Evolutionary conservation across 2,329 filamentous ascomycete species (phyloP).

Genomic region (Beauveria brongniartii): DNA sequence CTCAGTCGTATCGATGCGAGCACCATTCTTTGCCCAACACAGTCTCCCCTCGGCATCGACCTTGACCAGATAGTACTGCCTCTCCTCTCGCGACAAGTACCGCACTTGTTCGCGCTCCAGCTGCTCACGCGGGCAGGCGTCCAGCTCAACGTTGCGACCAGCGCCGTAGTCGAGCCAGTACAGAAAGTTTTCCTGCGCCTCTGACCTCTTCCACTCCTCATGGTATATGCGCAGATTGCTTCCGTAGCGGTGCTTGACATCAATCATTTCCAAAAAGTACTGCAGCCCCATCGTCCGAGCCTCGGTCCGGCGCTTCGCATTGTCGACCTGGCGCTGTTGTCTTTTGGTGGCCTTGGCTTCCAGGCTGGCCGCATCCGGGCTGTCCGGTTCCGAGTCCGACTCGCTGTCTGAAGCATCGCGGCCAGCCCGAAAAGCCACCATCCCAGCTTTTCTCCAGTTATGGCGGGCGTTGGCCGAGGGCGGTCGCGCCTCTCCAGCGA

Average conservation of each 20-base stretch:
- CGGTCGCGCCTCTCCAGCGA: neutral
- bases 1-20: slow-evolving; percentile 66
- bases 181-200: slow-evolving; percentile 83
- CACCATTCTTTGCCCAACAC: slow-evolving; percentile 80
- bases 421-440: slow-evolving; percentile 64
- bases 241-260: slow-evolving; percentile 80
- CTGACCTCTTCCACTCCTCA: slow-evolving; percentile 67
- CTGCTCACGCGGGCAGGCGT: slow-evolving; percentile 62
- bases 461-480: slow-evolving; percentile 34
- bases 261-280: slow-evolving; percentile 81
- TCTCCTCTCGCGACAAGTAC: slow-evolving; percentile 76
- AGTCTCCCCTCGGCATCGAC: slow-evolving; percentile 67
- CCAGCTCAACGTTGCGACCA: slow-evolving; percentile 61
- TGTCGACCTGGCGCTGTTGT: slow-evolving; percentile 38
- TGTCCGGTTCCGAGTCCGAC: slow-evolving; percentile 31
- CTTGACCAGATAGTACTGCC: slow-evolving; percentile 70
- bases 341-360: slow-evolving; percentile 31
- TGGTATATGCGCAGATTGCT: slow-evolving; percentile 77
- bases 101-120: slow-evolving; percentile 74
- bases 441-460: slow-evolving; percentile 70
- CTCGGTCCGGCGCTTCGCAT: slow-evolving; percentile 51
- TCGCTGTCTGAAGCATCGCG: slow-evolving; percentile 47
- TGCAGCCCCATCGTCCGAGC: slow-evolving; percentile 77
- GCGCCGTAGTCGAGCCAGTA: slow-evolving; percentile 85
- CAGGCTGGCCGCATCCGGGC: slow-evolving; percentile 24